phyloP scores from a whole-genome alignment of 768 basidiomycete species.

The Pholiota microspora region DNA sequence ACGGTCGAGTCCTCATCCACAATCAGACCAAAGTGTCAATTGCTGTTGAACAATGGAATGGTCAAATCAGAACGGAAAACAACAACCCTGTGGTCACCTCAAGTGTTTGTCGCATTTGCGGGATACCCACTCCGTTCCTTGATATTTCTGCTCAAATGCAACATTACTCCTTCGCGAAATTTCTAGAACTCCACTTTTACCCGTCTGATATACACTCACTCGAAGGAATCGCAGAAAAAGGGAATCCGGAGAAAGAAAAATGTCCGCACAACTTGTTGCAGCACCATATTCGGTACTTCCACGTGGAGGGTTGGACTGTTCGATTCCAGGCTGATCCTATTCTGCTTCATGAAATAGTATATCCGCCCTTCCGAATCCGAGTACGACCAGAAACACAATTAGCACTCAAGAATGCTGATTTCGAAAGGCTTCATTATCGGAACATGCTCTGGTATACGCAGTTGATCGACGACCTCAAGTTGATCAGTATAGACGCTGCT shows the following conservation, averaged over 20 bases:
- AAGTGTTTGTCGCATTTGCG: slow-evolving; percentile 82
- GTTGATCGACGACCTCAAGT: slow-evolving; percentile 71
- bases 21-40: slow-evolving; percentile 80
- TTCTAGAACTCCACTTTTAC: slow-evolving; percentile 95
- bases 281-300: slow-evolving; percentile 91
- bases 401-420: slow-evolving; percentile 90
- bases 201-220: too few relatives aligned
- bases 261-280: slow-evolving; percentile 95
- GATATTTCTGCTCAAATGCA: slow-evolving; percentile 91
- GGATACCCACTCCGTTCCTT: slow-evolving; percentile 81
- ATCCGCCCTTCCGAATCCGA: slow-evolving; percentile 85
- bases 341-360: slow-evolving; percentile 79
- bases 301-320: slow-evolving; percentile 77
- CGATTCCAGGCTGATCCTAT: slow-evolving; percentile 87
- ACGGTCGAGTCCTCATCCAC: slow-evolving; percentile 91
- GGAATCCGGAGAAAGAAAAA: slow-evolving; percentile 81
- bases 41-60: slow-evolving; percentile 87
- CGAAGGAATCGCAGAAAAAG: too few relatives aligned
- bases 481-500: slow-evolving; percentile 77
- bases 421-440: slow-evolving; percentile 67
- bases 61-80: slow-evolving; percentile 46
- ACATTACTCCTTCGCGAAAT: slow-evolving; percentile 92
- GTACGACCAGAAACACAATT: slow-evolving; percentile 87
- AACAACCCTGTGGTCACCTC: slow-evolving; percentile 48
- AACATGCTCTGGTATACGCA: slow-evolving; percentile 75